Evolutionary conservation across 2,329 filamentous ascomycete genomes (phyloP).

Genomic region (Triangularia verruculosa): DNA sequence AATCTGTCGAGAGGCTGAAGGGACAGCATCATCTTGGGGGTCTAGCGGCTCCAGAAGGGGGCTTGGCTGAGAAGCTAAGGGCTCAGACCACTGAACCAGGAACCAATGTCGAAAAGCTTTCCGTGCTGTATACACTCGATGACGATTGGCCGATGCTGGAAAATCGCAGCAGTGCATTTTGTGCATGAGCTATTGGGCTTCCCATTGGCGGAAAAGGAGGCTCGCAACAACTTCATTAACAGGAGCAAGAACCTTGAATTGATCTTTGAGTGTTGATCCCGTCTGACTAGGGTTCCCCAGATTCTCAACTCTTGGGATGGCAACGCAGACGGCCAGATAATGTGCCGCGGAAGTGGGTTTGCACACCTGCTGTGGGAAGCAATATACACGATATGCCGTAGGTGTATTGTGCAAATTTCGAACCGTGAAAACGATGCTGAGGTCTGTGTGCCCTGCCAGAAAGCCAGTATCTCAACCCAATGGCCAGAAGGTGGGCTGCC

Average conservation of each 20-base stretch:
- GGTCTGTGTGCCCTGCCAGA: background rate
- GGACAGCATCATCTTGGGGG: background rate
- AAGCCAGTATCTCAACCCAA: background rate
- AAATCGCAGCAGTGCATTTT: background rate
- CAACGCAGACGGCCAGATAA: conserved; percentile 1
- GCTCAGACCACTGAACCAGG: background rate
- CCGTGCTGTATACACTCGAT: no score
- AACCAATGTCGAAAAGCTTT: background rate
- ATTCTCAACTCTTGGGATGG: conserved; percentile 9
- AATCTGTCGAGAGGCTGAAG: no score
- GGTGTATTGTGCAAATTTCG: background rate
- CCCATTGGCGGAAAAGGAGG: background rate
- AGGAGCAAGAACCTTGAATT: background rate
- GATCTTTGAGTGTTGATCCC: background rate
- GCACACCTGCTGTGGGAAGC: background rate
- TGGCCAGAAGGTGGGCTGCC: conserved; percentile 15
- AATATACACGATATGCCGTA: background rate
- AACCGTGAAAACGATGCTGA: background rate
- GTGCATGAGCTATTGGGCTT: background rate
- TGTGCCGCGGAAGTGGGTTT: background rate
- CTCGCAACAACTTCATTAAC: background rate
- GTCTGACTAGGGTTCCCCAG: conserved; percentile 21
- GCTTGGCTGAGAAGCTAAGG: background rate
- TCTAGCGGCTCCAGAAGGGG: background rate
- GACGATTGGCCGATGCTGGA: background rate